A percentile compares a stretch with the other conserved stretches of the same genome.
These are phyloP conservation scores for Protomyces pachydermus DNA, from an alignment of 1,139 yeast species.

Conservation along the genomic window DNA sequence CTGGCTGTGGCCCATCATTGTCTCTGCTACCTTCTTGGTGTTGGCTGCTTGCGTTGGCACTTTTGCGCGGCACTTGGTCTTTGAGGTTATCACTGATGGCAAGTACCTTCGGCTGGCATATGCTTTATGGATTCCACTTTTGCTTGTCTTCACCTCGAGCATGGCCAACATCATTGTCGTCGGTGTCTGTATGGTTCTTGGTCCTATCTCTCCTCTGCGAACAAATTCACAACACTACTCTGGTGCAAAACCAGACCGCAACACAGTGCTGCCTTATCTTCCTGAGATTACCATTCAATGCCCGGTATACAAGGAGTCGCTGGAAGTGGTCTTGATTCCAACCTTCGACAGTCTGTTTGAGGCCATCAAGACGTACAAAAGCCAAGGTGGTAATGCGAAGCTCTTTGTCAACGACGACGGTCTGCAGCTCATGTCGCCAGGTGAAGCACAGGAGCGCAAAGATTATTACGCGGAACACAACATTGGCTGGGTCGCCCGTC, in stretches of 20 bases:
- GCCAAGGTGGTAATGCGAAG: constrained; percentile 27
- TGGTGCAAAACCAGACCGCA: constrained; percentile 18
- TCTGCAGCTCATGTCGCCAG: constrained; percentile 16
- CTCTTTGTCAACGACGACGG: constrained; percentile 28
- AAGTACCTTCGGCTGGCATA: background rate
- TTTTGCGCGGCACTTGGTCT: background rate
- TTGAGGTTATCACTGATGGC: background rate
- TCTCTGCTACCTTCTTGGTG: background rate
- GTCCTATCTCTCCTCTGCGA: constrained; percentile 24
- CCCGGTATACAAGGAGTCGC: constrained; percentile 30
- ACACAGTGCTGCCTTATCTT: constrained; percentile 10
- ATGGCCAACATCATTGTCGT: constrained; percentile 12
- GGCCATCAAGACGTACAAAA: constrained; percentile 26
- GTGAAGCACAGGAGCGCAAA: constrained; percentile 17
- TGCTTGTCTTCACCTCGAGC: constrained; percentile 4
- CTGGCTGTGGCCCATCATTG: constrained; percentile 9
- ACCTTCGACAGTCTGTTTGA: constrained; percentile 19
- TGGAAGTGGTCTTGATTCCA: constrained; percentile 25
- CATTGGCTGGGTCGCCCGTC: constrained; percentile 30
- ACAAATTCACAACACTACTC: constrained; percentile 24
- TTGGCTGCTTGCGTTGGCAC: constrained; percentile 1
- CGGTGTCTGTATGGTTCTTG: constrained; percentile 20
- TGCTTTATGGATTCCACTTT: background rate
- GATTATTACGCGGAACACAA: constrained; percentile 28
- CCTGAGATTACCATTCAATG: constrained; percentile 28